phyloP scores from a whole-genome alignment of 495 filamentous ascomycete genomes.

The Thozetella sp. region DNA sequence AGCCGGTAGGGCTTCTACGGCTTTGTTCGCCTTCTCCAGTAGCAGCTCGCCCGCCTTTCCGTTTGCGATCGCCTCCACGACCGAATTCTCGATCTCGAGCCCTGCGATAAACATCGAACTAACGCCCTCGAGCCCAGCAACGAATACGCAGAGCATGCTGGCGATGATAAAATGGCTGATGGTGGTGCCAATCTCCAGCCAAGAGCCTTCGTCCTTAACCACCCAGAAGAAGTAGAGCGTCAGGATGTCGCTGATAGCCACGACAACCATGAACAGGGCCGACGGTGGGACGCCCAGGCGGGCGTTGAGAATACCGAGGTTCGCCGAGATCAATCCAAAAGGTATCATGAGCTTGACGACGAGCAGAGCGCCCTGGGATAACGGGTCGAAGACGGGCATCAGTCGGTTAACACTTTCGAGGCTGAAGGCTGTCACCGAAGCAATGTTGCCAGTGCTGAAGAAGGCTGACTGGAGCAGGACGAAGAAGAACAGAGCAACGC shows the following conservation, averaged over 20 bases:
- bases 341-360: constrained; percentile 91
- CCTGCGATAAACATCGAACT: constrained; percentile 84
- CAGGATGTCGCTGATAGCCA: constrained; percentile 88
- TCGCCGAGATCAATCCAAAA: constrained; percentile 90
- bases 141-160: constrained; percentile 86
- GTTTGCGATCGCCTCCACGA: constrained; percentile 16
- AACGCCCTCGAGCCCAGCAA: constrained; percentile 82
- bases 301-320: constrained; percentile 91
- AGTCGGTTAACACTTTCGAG: constrained; percentile 89
- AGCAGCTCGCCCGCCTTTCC: constrained; percentile 21
- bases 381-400: constrained; percentile 93
- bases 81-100: constrained; percentile 64
- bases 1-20: constrained; percentile 7
- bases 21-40: constrained; percentile 19
- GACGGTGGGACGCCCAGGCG: constrained; percentile 78
- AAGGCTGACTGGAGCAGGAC: constrained; percentile 93
- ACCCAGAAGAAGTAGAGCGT: constrained; percentile 98
- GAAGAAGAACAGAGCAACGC: constrained; percentile 92
- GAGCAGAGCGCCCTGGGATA: constrained; percentile 86
- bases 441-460: constrained; percentile 97
- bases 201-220: constrained; percentile 92
- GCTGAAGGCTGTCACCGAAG: constrained; percentile 92
- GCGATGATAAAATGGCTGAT: constrained; percentile 96
- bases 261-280: constrained; percentile 92
- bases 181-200: constrained; percentile 96